These are phyloP conservation scores for Sanghuangporus baumii DNA, from an alignment of 1,284 basidiomycete genomes.

Conservation along the genomic window DNA sequence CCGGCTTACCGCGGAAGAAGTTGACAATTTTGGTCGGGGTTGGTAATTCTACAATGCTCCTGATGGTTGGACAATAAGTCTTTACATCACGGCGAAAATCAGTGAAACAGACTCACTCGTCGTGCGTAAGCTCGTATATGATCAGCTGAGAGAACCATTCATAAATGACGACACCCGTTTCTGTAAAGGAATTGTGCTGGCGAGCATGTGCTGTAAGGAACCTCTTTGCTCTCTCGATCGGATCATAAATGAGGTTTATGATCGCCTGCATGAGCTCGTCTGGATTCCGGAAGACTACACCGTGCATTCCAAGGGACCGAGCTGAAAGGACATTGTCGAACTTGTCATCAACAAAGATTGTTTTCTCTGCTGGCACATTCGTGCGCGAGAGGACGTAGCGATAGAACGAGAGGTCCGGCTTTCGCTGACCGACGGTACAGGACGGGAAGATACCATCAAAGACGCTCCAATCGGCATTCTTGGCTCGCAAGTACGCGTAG, in stretches of 20 bases:
- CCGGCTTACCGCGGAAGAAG: conserved; percentile 19
- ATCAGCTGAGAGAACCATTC: conserved; percentile 54
- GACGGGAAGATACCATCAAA: conserved; percentile 53
- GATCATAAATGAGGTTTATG: conserved; percentile 43
- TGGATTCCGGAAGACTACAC: conserved; percentile 42
- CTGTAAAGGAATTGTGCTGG: conserved; percentile 40
- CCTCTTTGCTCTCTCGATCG: conserved; percentile 34
- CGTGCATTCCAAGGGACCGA: conserved; percentile 47
- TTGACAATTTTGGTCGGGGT: neutral
- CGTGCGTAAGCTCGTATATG: conserved; percentile 38
- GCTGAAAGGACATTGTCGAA: conserved; percentile 54
- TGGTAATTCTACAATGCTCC: neutral
- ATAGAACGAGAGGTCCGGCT: conserved; percentile 50
- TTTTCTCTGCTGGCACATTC: conserved; percentile 8
- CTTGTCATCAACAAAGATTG: conserved; percentile 55
- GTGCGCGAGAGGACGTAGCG: conserved; percentile 38
- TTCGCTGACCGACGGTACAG: conserved; percentile 42
- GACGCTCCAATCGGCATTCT: conserved; percentile 43
- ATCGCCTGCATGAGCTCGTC: conserved; percentile 38
- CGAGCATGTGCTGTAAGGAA: conserved; percentile 38
- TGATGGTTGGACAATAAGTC: neutral
- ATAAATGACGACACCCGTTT: conserved; percentile 33
- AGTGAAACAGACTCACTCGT: conserved; percentile 35
- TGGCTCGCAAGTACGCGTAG: conserved; percentile 39
- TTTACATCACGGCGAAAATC: neutral